Percentiles rank a stretch among this genome's conserved stretches.
Evolutionary conservation across 257 asterid species (phyloP).

Genomic region (Striga asiatica): DNA sequence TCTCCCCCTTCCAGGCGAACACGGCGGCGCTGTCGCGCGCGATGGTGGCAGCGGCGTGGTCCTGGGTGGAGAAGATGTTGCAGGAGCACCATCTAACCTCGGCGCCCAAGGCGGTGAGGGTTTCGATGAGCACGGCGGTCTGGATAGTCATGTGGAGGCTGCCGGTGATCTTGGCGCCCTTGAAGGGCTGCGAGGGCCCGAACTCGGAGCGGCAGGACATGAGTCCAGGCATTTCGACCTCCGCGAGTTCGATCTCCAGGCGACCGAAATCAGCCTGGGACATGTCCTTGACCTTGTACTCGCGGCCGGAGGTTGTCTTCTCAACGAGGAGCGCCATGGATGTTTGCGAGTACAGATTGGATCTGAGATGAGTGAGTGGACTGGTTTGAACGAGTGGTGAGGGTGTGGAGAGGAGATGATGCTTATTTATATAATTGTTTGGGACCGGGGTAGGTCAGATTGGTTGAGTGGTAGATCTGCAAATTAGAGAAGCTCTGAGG

Average conservation of each 20-base stretch:
- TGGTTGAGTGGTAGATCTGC: too few species aligned
- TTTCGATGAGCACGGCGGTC: background rate
- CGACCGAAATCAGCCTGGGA: background rate
- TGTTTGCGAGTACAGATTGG: background rate
- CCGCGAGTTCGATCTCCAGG: background rate
- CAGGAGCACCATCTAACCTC: background rate
- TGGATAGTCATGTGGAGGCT: background rate
- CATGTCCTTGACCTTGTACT: background rate
- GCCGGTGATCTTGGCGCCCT: background rate
- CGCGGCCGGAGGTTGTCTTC: background rate
- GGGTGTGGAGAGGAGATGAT: too few species aligned
- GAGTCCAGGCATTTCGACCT: background rate
- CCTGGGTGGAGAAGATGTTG: background rate
- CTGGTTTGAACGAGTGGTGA: too few species aligned
- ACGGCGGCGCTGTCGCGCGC: background rate
- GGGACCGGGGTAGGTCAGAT: too few species aligned
- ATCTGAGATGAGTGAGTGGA: too few species aligned
- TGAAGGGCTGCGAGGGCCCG: background rate
- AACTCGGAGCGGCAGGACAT: background rate
- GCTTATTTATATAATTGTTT: too few species aligned
- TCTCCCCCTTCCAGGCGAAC: background rate
- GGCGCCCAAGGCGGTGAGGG: background rate
- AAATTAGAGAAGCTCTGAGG: too few species aligned
- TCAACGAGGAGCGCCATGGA: background rate
- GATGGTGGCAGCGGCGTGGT: background rate